Percentiles rank a stretch among this genome's conserved stretches.
These are phyloP conservation scores for Podila clonocystis DNA, from an alignment of 192 early-diverging fungal species.

Conservation along the genomic window DNA sequence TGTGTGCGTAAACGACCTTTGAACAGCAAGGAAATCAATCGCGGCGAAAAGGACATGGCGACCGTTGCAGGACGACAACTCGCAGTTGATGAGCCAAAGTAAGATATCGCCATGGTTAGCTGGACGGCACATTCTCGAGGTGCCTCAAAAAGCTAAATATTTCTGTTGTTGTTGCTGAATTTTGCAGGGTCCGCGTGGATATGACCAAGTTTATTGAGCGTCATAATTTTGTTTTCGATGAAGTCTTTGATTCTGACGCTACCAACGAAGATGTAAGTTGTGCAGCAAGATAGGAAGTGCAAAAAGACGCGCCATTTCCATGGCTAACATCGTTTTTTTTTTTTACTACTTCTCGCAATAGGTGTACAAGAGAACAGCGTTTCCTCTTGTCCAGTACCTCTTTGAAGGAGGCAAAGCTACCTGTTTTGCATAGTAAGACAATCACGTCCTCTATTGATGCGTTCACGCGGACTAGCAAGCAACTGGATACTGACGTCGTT, in stretches of 20 bases:
- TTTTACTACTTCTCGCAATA: not conserved
- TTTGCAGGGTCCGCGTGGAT: slow-evolving; percentile 86
- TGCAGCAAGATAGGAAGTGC: not conserved
- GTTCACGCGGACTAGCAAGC: too few relatives aligned
- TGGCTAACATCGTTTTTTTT: not conserved
- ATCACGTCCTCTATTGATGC: too few relatives aligned
- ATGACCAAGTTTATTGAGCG: slow-evolving; percentile 95
- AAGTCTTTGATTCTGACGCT: slow-evolving; percentile 88
- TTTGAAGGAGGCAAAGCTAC: slow-evolving; percentile 97
- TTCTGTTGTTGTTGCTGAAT: not conserved
- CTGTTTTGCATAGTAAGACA: slow-evolving; percentile 93
- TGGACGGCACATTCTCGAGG: not conserved
- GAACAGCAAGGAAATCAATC: slow-evolving; percentile 84
- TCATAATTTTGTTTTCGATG: slow-evolving; percentile 95
- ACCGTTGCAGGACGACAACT: slow-evolving; percentile 73
- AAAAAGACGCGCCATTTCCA: not conserved
- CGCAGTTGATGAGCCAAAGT: slow-evolving; percentile 95
- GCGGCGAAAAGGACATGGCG: slow-evolving; percentile 89
- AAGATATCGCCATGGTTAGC: slow-evolving; percentile 13
- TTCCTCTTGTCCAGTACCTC: slow-evolving; percentile 93
- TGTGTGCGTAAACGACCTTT: slow-evolving; percentile 97
- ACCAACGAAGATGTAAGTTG: slow-evolving; percentile 79
- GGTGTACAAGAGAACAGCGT: slow-evolving; percentile 91
- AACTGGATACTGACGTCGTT: not conserved
- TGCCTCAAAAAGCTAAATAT: not conserved